Evolutionary conservation across 768 basidiomycete species (phyloP), one percentile per base, ranked within the genome.

Genomic region (Leccinum subgranulosum): DNA sequence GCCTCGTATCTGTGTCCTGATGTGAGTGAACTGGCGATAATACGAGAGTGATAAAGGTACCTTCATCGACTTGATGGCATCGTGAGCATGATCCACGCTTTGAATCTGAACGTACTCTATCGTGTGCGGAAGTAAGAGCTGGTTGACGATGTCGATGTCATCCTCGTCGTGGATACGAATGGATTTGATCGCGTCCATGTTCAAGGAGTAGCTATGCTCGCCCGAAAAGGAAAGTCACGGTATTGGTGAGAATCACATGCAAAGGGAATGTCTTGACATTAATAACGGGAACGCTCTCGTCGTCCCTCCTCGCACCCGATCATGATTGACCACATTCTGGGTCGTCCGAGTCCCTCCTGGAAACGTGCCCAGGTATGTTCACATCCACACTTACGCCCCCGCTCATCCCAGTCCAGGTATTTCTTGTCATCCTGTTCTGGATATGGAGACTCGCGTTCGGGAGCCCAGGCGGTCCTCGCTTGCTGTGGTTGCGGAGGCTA

Each of bases 51-150:
- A 45, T 19, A 21, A 45, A 60, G 69, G 19, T 57, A 87, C 93
- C 82, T 94, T 95, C 95, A 98, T 98, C 15, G 87, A 80, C 75
- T 92, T 95, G 74, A 98, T 98, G 17, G 94, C 95, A 67, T 94
- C 90, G 74, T 91, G 89, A 0, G 94, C 95, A 29, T 93, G 84
- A 52, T 94, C 84, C 58, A 92, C 77, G 14, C 84, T 81, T n/a
- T 82, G 75, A 52, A 98, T 84, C 23, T 77, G 65, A 29, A 91
- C 60, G 63, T 81, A 90, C 61, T 86, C 78, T n/a, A 83, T 82
- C 1, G 79, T 81, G 67, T 90, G 89, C 0, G 94, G 94, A 8
- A 96, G 77, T 5, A 94, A 73, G 6, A 96, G 82, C 77, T 97
- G 94, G 75, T 98, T 88, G 54, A 97, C 81, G 62, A 98, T 96